These are phyloP conservation scores for Oryza meyeriana DNA, from an alignment of 176 grass and related monocot genomes.

Conservation along the genomic window DNA sequence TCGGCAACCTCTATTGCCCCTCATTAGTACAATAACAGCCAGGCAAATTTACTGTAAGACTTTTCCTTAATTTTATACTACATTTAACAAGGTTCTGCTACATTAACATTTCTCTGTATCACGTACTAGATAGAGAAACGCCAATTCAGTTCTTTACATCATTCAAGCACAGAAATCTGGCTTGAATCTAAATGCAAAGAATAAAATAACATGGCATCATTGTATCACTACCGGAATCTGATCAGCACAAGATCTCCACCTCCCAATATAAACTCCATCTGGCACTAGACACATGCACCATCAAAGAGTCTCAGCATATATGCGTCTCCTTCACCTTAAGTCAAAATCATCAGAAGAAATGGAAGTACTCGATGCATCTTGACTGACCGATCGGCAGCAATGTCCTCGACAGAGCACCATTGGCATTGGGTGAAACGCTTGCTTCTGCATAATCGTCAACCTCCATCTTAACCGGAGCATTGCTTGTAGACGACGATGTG, in stretches of 20 bases:
- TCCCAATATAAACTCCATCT: constrained; percentile 5
- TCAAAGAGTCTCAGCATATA: neutral
- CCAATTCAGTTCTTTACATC: constrained; percentile 15
- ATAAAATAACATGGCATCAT: neutral
- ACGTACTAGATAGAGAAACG: constrained; percentile 6
- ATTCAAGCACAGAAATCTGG: constrained; percentile 39
- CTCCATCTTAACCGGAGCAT: constrained; percentile 16
- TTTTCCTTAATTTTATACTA: neutral
- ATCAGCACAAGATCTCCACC: neutral
- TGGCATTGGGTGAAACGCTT: neutral
- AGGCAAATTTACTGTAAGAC: neutral
- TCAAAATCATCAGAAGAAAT: constrained; percentile 42
- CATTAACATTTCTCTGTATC: neutral
- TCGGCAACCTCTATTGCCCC: neutral
- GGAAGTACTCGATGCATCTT: constrained; percentile 59
- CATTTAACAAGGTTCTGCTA: neutral
- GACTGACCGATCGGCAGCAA: constrained; percentile 49
- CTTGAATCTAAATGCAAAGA: constrained; percentile 26
- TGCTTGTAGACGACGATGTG: neutral
- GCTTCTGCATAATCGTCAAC: neutral
- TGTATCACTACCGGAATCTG: neutral
- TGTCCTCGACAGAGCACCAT: constrained; percentile 35
- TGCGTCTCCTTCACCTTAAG: neutral
- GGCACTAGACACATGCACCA: neutral
- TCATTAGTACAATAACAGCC: neutral